phyloP scores from a whole-genome alignment of 805 yeast genomes.

The Candida pini region DNA sequence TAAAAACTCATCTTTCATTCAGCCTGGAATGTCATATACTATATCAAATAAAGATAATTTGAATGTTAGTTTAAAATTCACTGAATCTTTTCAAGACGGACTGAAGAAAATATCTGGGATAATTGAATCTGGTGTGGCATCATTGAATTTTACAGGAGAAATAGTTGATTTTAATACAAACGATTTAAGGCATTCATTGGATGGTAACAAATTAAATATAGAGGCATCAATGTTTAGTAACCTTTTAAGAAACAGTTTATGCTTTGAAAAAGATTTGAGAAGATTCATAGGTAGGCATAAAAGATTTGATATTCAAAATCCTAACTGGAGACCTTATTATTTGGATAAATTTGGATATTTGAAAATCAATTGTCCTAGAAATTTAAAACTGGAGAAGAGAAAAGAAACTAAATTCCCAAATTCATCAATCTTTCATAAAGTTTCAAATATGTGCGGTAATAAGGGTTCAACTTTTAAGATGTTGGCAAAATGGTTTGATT shows the following conservation, averaged over 20 bases:
- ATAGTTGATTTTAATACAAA: slow-evolving; percentile 25
- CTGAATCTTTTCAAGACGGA: slow-evolving; percentile 12
- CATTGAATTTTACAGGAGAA: slow-evolving; percentile 23
- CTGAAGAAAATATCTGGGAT: slow-evolving; percentile 15
- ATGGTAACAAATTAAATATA: slow-evolving; percentile 18
- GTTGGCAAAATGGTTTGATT: slow-evolving; percentile 30
- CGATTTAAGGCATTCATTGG: slow-evolving; percentile 24
- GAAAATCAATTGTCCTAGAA: slow-evolving; percentile 8
- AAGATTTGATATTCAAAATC: slow-evolving; percentile 6
- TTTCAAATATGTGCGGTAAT: slow-evolving; percentile 21
- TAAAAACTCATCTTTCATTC: slow-evolving; percentile 19
- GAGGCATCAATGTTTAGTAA: slow-evolving; percentile 28
- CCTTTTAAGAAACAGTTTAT: slow-evolving; percentile 22
- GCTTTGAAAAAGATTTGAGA: slow-evolving; percentile 21
- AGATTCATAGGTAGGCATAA: slow-evolving; percentile 22
- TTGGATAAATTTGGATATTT: slow-evolving; percentile 26
- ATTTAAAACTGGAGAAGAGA: slow-evolving; percentile 3
- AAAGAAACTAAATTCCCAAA: slow-evolving; percentile 25
- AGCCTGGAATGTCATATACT: slow-evolving; percentile 20
- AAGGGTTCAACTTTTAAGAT: slow-evolving; percentile 22
- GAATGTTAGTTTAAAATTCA: slow-evolving; percentile 14
- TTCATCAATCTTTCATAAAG: slow-evolving; percentile 24
- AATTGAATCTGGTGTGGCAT: slow-evolving; percentile 15
- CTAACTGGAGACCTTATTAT: slow-evolving; percentile 25
- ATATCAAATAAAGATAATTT: slow-evolving; percentile 10